These are phyloP conservation scores for Tephrocybe sp. DNA, from an alignment of 768 basidiomycete genomes.

Conservation along the genomic window DNA sequence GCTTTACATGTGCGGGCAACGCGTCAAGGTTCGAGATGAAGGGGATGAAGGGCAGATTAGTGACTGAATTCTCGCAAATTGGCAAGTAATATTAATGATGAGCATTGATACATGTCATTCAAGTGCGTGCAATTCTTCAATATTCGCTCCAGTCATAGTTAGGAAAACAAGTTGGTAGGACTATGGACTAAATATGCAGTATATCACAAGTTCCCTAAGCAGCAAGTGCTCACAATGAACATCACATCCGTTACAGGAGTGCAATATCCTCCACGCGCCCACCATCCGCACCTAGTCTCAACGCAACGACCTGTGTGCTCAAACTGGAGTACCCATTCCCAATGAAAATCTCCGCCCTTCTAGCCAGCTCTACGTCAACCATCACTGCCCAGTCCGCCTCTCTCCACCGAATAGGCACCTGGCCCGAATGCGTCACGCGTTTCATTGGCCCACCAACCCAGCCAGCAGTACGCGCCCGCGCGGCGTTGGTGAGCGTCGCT, in stretches of 20 bases:
- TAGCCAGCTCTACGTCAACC: constrained; percentile 46
- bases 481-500: constrained; percentile 31
- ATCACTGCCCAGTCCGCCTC: constrained; percentile 44
- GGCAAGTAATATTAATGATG: no score
- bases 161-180: no score
- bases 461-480: constrained; percentile 31
- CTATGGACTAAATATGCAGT: no score
- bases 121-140: no score
- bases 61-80: neutral
- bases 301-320: constrained; percentile 41
- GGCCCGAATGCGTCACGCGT: constrained; percentile 39
- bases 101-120: no score
- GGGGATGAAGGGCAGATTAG: neutral
- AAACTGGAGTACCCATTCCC: constrained; percentile 51
- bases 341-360: constrained; percentile 41
- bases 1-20: neutral
- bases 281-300: constrained; percentile 39
- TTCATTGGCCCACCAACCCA: constrained; percentile 44
- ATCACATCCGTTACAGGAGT: no score
- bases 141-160: no score
- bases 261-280: constrained; percentile 36
- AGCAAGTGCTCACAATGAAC: no score
- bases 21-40: no score
- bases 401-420: constrained; percentile 34
- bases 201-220: no score